These are phyloP conservation scores for Nitzschia putrida DNA, from an alignment of 108 stramenopile genomes.

Conservation along the genomic window DNA sequence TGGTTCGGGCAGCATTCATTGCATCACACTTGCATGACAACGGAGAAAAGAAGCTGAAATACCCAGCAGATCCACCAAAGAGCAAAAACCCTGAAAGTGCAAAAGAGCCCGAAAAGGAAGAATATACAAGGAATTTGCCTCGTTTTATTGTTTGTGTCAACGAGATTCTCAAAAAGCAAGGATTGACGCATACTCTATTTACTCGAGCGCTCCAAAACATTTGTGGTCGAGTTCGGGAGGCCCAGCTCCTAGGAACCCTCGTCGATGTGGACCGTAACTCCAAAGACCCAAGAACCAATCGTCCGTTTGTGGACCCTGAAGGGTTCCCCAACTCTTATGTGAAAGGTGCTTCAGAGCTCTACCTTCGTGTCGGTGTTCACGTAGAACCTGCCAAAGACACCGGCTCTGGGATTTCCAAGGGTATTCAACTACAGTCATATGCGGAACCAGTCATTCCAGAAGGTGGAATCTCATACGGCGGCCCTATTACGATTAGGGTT, in stretches of 20 bases:
- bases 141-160: slow-evolving; percentile 83
- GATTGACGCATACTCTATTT: slow-evolving; percentile 78
- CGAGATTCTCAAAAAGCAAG: slow-evolving; percentile 78
- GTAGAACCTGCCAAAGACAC: slow-evolving; percentile 72
- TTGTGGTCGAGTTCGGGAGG: slow-evolving; percentile 71
- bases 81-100: slow-evolving; percentile 10
- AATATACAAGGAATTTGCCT: slow-evolving; percentile 35
- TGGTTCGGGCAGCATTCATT: slow-evolving; percentile 78
- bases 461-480: slow-evolving; percentile 76
- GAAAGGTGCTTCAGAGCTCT: slow-evolving; percentile 68
- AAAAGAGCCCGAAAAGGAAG: slow-evolving; percentile 20
- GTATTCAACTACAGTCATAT: slow-evolving; percentile 69
- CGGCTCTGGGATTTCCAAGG: slow-evolving; percentile 62
- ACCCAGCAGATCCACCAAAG: slow-evolving; percentile 31
- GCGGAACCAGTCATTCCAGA: slow-evolving; percentile 84
- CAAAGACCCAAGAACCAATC: slow-evolving; percentile 46
- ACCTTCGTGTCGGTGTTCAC: slow-evolving; percentile 79
- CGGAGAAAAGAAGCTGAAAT: slow-evolving; percentile 57
- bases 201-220: slow-evolving; percentile 78
- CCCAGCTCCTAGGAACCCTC: slow-evolving; percentile 73
- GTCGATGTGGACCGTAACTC: slow-evolving; percentile 78
- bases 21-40: slow-evolving; percentile 73
- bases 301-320: slow-evolving; percentile 69
- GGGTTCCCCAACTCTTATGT: slow-evolving; percentile 90
- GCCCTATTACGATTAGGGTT: slow-evolving; percentile 80